Base-by-base conservation (phyloP, 75 land plant genomes). In the Sequoia sempervirens region DNA sequence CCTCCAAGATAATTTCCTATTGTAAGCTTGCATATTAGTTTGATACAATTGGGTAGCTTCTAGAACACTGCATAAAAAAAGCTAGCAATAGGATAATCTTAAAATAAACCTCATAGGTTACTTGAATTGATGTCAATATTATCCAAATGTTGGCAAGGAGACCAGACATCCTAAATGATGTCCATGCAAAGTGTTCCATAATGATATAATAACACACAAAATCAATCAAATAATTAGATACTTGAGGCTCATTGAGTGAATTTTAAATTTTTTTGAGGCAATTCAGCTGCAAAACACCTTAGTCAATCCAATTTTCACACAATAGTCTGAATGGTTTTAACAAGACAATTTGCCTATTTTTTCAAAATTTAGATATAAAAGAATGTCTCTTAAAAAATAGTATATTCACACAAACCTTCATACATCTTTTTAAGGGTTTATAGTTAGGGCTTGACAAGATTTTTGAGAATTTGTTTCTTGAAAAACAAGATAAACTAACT, bases 171-270 rank as follows among this genome's bases (percentile, higher is more conserved):
- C 81, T 92, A 93, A 58, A 92, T 91, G 37, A 91, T 91, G 68
- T 91, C 94, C 93, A 92, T 92, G 79, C 93, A 92, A 23, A 92
- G 87, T 9, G 94, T 91, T 12, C 94, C 94, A 87, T 92, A 92
- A 61, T 79, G 89, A 74, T 91, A 92, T 74, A 61, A 23, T 7
- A 23, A 20, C 23, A 61, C 2, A 61, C 66, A 61, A 61, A 26
- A 61, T 23, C 7, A 23, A 61, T 1, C 66, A 61, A 61, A 61
- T 61, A 61, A 61, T 61, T 1, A 61, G n/a, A 61, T 26, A 23
- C 66, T n/a, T n/a, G n/a, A n/a, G n/a, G n/a, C n/a, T n/a, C n/a
- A n/a, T n/a, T 6, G 5, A 5, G 28, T 5, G 2, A 4, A 5
- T 61, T 61, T 20, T 5, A 61, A 6, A 61, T 26, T 5, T 23